A percentile compares a stretch with the other conserved stretches of the same genome.
These are phyloP conservation scores for Ajuga reptans DNA, from an alignment of 305 asterid species.

Conservation along the genomic window DNA sequence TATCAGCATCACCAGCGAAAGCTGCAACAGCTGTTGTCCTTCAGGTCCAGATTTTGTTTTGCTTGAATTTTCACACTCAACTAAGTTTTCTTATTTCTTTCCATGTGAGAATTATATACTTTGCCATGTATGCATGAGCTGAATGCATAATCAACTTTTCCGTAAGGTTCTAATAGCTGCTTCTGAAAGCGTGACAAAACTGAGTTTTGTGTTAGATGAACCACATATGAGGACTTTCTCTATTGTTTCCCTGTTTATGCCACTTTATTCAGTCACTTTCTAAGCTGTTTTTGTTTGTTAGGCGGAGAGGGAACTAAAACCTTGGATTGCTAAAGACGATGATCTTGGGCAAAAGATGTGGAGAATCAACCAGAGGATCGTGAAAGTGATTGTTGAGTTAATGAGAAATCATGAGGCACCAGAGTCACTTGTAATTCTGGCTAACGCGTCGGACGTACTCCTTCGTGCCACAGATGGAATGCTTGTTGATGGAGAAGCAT, in stretches of 20 bases:
- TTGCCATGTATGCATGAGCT: not conserved
- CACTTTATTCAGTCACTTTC: slow-evolving; percentile 37
- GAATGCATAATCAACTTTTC: not conserved
- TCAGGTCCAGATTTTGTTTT: slow-evolving; percentile 69
- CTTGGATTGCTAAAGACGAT: slow-evolving; percentile 94
- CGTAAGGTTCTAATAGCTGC: not conserved
- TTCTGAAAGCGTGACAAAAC: not conserved
- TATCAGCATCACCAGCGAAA: slow-evolving; percentile 87
- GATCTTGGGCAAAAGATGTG: slow-evolving; percentile 91
- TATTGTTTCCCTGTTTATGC: slow-evolving; percentile 16
- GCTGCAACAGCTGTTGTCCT: slow-evolving; percentile 94
- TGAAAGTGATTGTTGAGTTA: slow-evolving; percentile 79
- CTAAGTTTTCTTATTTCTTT: slow-evolving; percentile 1
- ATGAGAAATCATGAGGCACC: slow-evolving; percentile 90
- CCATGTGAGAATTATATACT: not conserved
- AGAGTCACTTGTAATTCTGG: slow-evolving; percentile 74
- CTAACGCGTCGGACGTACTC: slow-evolving; percentile 88
- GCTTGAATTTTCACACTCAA: slow-evolving; percentile 24
- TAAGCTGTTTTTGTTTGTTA: slow-evolving; percentile 40
- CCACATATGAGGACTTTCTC: not conserved
- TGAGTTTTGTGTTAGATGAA: not conserved
- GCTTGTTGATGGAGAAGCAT: slow-evolving; percentile 99
- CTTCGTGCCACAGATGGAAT: slow-evolving; percentile 95
- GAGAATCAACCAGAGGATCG: slow-evolving; percentile 84
- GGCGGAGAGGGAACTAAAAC: slow-evolving; percentile 95